Conservation (phyloP, 2,329 filamentous ascomycete genomes). For the Sclerotinia spermophila region DNA sequence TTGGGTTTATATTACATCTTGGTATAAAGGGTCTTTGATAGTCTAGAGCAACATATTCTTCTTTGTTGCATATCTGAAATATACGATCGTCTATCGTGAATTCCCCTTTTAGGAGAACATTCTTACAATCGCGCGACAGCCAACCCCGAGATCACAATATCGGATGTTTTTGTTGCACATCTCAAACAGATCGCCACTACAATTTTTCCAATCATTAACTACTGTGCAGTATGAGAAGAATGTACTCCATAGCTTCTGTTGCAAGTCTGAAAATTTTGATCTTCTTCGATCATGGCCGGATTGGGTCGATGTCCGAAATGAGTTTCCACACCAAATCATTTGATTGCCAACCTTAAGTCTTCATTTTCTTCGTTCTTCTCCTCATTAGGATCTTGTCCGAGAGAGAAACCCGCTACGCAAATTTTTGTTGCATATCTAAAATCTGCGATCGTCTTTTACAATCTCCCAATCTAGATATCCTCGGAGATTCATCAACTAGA, state of each 20-base stretch:
- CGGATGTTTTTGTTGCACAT: constrained; percentile 2
- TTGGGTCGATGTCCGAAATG: background rate
- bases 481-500: background rate
- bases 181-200: background rate
- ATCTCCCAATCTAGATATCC: constrained; percentile 1
- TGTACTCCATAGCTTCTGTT: constrained; percentile 4
- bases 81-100: constrained; percentile 7
- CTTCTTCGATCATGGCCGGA: constrained; percentile 1
- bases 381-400: background rate
- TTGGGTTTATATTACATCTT: background rate
- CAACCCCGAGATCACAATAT: background rate
- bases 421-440: constrained; percentile 1
- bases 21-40: background rate
- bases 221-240: background rate
- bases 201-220: background rate
- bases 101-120: constrained; percentile 8
- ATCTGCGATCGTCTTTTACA: constrained; percentile 2
- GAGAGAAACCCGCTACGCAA: background rate
- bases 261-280: constrained; percentile 16
- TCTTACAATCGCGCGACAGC: background rate
- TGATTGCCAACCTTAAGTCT: background rate
- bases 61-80: constrained; percentile 11
- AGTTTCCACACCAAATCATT: background rate
- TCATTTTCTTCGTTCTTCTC: background rate
- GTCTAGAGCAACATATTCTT: background rate